Conservation (phyloP, 768 basidiomycete species). For the Leucosporidium yakuticum region DNA sequence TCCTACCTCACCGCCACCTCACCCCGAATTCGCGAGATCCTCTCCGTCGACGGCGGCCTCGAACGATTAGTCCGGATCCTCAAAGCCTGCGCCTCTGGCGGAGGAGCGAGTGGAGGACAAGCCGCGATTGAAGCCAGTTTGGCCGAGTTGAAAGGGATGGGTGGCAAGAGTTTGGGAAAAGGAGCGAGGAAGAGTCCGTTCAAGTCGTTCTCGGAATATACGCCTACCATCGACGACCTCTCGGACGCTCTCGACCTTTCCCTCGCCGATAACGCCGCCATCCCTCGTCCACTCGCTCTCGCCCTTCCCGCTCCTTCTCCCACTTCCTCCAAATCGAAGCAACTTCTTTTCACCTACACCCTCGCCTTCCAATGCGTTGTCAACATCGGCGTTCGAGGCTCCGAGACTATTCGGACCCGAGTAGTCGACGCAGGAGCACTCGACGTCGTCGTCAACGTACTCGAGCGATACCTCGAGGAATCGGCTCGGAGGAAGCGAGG, state of each 20-base stretch:
- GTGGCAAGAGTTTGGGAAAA: neutral
- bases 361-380: constrained; percentile 95
- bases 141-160: constrained; percentile 17
- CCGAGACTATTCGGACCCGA: constrained; percentile 78
- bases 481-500: constrained; percentile 44
- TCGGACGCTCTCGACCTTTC: neutral
- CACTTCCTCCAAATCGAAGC: constrained; percentile 9
- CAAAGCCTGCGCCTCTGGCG: constrained; percentile 58
- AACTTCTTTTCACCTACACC: constrained; percentile 65
- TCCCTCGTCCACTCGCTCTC: constrained; percentile 37
- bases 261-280: neutral
- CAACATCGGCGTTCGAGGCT: constrained; percentile 94
- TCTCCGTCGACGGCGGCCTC: constrained; percentile 95
- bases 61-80: constrained; percentile 86
- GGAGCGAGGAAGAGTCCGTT: constrained; percentile 31
- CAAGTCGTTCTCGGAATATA: constrained; percentile 35
- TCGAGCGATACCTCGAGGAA: constrained; percentile 85
- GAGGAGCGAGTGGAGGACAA: neutral
- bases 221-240: neutral
- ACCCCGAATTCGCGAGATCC: constrained; percentile 93
- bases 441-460: constrained; percentile 85
- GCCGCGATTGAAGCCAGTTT: neutral
- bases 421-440: constrained; percentile 92
- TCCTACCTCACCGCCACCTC: constrained; percentile 95
- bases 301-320: constrained; percentile 14